Evolutionary conservation across 2,329 filamentous ascomycete species (phyloP).

Genomic region (Aplosporella prunicola): DNA sequence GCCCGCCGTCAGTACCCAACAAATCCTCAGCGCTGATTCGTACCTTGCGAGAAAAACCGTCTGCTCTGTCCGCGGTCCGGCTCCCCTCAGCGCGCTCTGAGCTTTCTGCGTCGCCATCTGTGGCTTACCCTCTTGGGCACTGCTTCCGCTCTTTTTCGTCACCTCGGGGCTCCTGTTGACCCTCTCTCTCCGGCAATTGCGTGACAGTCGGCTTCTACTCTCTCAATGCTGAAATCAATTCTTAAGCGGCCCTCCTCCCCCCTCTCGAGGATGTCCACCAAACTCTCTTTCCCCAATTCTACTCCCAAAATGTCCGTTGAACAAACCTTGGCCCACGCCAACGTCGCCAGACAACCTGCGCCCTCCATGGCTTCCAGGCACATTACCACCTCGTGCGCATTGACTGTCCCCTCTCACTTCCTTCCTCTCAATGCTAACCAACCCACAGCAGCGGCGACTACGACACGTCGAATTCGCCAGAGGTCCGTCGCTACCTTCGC

Average conservation of each 20-base stretch:
- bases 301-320: constrained; percentile 3
- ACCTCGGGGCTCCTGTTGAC: too few species aligned
- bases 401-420: background rate
- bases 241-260: constrained; percentile 6
- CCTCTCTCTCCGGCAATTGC: constrained; percentile 9
- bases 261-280: constrained; percentile 2
- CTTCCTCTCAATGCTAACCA: background rate
- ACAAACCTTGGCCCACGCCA: constrained; percentile 22
- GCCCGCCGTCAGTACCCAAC: too few species aligned
- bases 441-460: constrained; percentile 36
- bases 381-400: constrained; percentile 29
- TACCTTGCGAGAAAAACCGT: too few species aligned
- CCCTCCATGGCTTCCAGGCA: constrained; percentile 26
- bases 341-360: constrained; percentile 26
- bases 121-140: constrained; percentile 8
- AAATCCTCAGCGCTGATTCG: too few species aligned
- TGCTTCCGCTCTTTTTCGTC: constrained; percentile 8
- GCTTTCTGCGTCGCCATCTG: constrained; percentile 2
- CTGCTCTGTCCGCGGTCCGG: constrained; percentile 8
- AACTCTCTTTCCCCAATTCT: constrained; percentile 1
- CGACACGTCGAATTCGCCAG: constrained; percentile 39
- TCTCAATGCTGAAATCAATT: constrained; percentile 4
- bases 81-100: constrained; percentile 9
- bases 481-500: constrained; percentile 41
- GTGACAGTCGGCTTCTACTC: constrained; percentile 5